Conservation (phyloP, 164 flowering plant species). For the Chimonanthus praecox region DNA sequence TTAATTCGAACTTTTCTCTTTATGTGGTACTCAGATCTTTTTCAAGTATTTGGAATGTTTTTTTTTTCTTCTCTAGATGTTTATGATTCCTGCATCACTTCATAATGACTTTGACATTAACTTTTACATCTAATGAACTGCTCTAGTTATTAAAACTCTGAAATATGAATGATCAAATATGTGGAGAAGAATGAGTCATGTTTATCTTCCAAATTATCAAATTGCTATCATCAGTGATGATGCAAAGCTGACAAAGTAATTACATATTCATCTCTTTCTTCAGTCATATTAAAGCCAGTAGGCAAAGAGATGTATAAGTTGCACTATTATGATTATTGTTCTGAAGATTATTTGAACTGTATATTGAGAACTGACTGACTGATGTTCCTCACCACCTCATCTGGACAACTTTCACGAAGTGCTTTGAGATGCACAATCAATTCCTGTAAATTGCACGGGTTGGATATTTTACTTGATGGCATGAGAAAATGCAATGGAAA, state of each 20-base stretch:
- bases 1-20: background rate
- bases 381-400: background rate
- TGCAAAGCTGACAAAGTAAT: background rate
- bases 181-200: background rate
- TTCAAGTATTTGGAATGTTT: background rate
- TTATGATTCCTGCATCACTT: background rate
- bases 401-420: background rate
- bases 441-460: background rate
- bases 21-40: background rate
- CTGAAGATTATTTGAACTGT: background rate
- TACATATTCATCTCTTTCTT: background rate
- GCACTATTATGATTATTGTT: background rate
- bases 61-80: background rate
- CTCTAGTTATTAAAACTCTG: background rate
- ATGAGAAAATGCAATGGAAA: background rate
- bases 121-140: background rate
- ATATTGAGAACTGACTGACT: background rate
- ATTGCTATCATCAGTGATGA: background rate
- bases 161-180: background rate
- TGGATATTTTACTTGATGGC: background rate
- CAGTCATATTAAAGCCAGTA: background rate
- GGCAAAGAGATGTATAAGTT: background rate
- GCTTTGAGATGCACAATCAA: background rate
- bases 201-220: background rate
- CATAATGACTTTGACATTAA: background rate